Percentiles rank a stretch among this genome's conserved stretches.
Conservation (phyloP, 371 early-diverging fungal genomes). For the Thermomucor indicae-seudaticae region DNA sequence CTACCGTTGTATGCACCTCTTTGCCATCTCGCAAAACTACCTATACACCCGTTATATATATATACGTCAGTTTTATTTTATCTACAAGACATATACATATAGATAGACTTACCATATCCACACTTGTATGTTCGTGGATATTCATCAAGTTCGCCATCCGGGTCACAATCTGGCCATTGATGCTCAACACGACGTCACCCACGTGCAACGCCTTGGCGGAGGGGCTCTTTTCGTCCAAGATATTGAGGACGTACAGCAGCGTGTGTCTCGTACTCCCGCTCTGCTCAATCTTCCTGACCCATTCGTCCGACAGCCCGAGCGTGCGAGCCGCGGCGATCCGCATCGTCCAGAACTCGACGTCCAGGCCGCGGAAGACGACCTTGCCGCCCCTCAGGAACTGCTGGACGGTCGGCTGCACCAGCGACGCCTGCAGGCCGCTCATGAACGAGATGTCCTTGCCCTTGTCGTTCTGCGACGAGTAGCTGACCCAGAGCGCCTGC, state of each 20-base stretch:
- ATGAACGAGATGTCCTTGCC: conserved; percentile 62
- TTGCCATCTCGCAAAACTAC: conserved; percentile 59
- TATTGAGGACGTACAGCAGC: conserved; percentile 66
- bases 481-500: conserved; percentile 75
- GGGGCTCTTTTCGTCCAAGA: conserved; percentile 48
- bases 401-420: conserved; percentile 33
- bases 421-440: conserved; percentile 52
- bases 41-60: too few species aligned
- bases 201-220: conserved; percentile 63
- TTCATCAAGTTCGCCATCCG: conserved; percentile 64
- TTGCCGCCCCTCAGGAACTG: conserved; percentile 31
- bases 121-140: conserved; percentile 21
- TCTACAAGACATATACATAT: background rate
- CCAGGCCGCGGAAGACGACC: conserved; percentile 49
- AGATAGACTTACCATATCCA: conserved; percentile 39
- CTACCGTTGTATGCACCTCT: conserved; percentile 44
- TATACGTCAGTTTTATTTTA: background rate
- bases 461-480: conserved; percentile 62
- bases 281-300: conserved; percentile 71
- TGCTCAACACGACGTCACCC: conserved; percentile 83
- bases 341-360: conserved; percentile 78
- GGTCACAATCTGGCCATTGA: conserved; percentile 66
- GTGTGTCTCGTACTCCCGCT: conserved; percentile 59
- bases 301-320: conserved; percentile 73
- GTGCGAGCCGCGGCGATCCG: conserved; percentile 76